These are phyloP conservation scores for Luvunga scandens DNA, from an alignment of 345 rosid genomes.

Conservation along the genomic window DNA sequence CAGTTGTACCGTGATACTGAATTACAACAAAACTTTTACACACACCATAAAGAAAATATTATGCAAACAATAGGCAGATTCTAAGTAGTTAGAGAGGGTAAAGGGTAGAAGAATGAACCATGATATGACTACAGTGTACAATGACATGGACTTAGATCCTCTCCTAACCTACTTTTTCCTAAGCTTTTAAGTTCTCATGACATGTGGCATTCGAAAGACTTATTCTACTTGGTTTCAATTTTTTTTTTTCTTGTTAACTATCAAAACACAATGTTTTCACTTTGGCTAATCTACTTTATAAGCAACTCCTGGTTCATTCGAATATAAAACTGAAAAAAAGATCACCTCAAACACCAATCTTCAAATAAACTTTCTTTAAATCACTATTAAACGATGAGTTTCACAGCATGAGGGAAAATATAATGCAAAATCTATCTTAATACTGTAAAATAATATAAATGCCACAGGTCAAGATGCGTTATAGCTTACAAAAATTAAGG, in stretches of 20 bases:
- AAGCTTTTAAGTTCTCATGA: not conserved
- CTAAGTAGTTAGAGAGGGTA: not conserved
- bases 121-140: not conserved
- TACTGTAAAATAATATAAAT: not conserved
- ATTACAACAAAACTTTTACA: not conserved
- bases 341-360: not conserved
- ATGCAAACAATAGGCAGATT: conserved; percentile 5
- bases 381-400: not conserved
- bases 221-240: not conserved
- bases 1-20: not conserved
- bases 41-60: not conserved
- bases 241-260: too few species aligned
- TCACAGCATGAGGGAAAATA: not conserved
- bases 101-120: not conserved
- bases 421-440: too few species aligned
- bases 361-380: not conserved
- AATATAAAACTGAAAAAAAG: not conserved
- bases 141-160: conserved; percentile 6
- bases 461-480: not conserved
- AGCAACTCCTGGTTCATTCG: not conserved
- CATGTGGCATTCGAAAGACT: not conserved
- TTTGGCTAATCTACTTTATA: not conserved
- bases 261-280: not conserved
- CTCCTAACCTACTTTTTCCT: not conserved
- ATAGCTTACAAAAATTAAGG: not conserved